phyloP scores from a whole-genome alignment of 306 rosid genomes.

The Datisca glomerata region DNA sequence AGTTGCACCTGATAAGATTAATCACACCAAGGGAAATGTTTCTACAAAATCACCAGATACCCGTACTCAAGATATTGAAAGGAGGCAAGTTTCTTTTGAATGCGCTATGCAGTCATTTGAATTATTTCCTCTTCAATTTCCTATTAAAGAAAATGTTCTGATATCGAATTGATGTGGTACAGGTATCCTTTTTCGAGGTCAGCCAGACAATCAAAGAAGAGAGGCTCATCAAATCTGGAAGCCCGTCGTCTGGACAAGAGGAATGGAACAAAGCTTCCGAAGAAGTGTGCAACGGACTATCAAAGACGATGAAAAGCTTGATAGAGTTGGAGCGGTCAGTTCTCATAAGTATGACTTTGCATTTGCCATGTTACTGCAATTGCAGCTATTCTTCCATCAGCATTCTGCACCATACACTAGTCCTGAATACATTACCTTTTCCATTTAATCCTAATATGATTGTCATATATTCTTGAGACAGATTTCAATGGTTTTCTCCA shows the following conservation, averaged over 20 bases:
- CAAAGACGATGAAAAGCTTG: neutral
- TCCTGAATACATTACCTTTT: too few relatives aligned
- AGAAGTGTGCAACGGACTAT: neutral
- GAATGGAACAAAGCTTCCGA: neutral
- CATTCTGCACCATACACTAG: too few relatives aligned
- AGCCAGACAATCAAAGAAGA: neutral
- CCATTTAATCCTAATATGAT: too few relatives aligned
- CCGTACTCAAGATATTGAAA: neutral
- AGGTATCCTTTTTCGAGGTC: neutral
- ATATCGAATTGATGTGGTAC: neutral
- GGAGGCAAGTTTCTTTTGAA: neutral
- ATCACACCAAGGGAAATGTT: neutral
- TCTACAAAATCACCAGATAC: neutral
- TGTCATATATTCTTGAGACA: too few relatives aligned
- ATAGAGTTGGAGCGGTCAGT: neutral
- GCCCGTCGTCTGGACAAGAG: neutral
- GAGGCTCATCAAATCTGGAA: neutral
- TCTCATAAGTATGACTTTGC: neutral
- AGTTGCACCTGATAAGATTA: constrained; percentile 1
- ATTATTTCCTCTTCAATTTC: neutral
- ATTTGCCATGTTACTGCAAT: too few relatives aligned
- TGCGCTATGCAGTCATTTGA: neutral
- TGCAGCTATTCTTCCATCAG: too few relatives aligned
- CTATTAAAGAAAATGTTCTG: neutral
- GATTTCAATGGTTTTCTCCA: too few relatives aligned